Evolutionary conservation across 306 rosid genomes (phyloP).

Genomic region (Aeschynomene evenia): DNA sequence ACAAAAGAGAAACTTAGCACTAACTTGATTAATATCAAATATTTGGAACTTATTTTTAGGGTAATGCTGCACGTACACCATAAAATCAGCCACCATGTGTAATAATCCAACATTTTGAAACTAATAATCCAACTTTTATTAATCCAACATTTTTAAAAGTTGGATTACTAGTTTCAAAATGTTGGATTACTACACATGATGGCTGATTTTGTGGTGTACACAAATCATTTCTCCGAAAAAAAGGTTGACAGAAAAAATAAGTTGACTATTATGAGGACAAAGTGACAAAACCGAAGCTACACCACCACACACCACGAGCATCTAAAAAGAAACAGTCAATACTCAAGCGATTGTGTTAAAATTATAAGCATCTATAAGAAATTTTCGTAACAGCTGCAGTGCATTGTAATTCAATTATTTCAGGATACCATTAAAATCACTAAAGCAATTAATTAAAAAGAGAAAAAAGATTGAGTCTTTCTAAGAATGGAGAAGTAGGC

Average conservation of each 20-base stretch:
- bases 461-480: not conserved
- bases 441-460: not conserved
- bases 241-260: not conserved
- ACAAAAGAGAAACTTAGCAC: not conserved
- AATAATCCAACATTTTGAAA: too few relatives aligned
- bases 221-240: too few relatives aligned
- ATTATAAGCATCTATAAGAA: not conserved
- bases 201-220: too few relatives aligned
- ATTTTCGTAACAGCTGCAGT: not conserved
- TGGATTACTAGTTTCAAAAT: too few relatives aligned
- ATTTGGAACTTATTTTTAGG: conserved; percentile 1
- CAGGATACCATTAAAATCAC: not conserved
- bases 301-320: not conserved
- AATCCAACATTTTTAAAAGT: too few relatives aligned
- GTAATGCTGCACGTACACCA: too few relatives aligned
- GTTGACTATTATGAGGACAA: not conserved
- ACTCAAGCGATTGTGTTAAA: not conserved
- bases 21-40: not conserved
- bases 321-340: conserved; percentile 14
- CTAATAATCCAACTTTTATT: too few relatives aligned
- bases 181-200: too few relatives aligned
- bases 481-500: conserved; percentile 18
- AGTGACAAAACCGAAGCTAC: conserved; percentile 12
- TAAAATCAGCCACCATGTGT: too few relatives aligned
- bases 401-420: not conserved